Evolutionary conservation across 352 stramenopile genomes (phyloP), one percentile per base, ranked within the genome.

Genomic region (Pythium sukuiense): DNA sequence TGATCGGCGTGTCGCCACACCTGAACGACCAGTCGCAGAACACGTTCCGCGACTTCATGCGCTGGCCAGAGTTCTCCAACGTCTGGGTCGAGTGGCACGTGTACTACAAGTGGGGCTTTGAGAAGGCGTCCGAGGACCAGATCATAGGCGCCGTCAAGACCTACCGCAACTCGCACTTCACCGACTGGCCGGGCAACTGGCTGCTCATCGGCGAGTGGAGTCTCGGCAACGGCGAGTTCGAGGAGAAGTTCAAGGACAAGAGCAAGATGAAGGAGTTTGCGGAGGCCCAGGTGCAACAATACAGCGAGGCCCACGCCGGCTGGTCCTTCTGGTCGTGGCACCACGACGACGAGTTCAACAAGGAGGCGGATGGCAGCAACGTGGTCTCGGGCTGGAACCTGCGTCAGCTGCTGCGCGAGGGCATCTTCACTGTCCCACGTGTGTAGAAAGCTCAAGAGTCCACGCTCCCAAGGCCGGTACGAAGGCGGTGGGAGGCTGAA

Each of bases 131-230:
- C 55, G 52, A 62, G 58, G 20, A 46, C 32, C 37, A 64, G 52
- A 39, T 72, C n/a, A n/a, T 72, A 1, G 11, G 48, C 16, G 41
- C 35, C 20, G 67, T 66, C 13, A 24, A 43, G 20, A 45, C 24
- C 13, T 74, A 71, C 56, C 29, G 20, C 14, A 56, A 27, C 16
- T 41, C 33, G 29, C 55, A 64, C 46, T 66, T 79, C n/a, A 30
- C 43, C 6, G 24, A 49, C 16, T 76, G 72, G 72, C 58, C 61
- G 6, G 72, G 72, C 39, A 74, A 76, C 43, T 67, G 52, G 61
- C 45, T 71, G 7, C 81, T 83, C 65, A 45, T 88, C 46, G 81
- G 79, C 13, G 77, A 90, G 59, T 88, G 81, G 78, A 83, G 71
- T 56, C 70, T 88, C 6, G 39, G 39, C 39, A 48, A 48, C 39